Conservation (phyloP, 2,329 filamentous ascomycete genomes). For the Cercospora citrullina region DNA sequence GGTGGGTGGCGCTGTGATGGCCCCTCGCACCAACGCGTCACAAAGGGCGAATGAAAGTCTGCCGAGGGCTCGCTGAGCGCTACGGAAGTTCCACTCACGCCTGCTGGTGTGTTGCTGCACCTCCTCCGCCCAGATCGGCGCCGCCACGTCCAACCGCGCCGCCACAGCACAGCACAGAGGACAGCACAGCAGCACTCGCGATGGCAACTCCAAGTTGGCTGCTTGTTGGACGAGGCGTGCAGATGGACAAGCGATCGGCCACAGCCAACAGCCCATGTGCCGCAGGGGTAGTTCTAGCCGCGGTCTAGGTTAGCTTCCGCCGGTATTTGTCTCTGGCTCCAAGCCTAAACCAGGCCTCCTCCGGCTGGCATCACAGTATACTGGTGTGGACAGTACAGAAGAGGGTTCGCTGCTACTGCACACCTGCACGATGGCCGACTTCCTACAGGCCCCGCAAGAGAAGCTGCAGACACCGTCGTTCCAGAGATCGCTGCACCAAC, state of each 20-base stretch:
- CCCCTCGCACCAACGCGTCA: background rate
- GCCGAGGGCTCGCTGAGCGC: background rate
- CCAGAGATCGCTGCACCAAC: background rate
- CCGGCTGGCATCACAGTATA: background rate
- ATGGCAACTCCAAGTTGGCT: background rate
- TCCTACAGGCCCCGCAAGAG: background rate
- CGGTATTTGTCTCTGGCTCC: background rate
- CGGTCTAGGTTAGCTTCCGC: background rate
- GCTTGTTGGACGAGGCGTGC: background rate
- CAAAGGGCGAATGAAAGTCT: background rate
- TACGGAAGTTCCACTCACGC: background rate
- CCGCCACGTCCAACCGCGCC: background rate
- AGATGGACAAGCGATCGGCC: background rate
- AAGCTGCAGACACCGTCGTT: constrained; percentile 4
- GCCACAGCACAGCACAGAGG: background rate
- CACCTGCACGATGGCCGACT: background rate
- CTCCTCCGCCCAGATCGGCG: background rate
- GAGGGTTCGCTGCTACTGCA: constrained; percentile 6
- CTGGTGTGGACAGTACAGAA: background rate
- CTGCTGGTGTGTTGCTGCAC: background rate
- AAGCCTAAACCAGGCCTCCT: background rate
- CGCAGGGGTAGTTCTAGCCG: background rate
- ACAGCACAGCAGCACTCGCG: background rate
- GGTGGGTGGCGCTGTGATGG: constrained; percentile 14
- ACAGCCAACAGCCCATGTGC: background rate